Conservation (phyloP, 495 filamentous ascomycete species). For the Neurospora intermedia region DNA sequence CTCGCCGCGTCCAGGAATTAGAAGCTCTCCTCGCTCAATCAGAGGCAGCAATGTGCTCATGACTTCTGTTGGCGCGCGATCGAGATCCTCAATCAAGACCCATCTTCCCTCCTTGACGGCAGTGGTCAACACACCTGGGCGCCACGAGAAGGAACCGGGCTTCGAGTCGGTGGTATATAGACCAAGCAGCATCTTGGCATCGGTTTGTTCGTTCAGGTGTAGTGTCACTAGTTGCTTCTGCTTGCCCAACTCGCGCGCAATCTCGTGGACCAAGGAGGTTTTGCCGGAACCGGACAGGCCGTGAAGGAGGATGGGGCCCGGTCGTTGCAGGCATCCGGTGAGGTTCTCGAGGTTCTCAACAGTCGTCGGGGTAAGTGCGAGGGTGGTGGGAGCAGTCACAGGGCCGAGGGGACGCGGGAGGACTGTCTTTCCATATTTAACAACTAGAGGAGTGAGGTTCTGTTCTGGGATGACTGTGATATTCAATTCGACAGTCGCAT, state of each 20-base stretch:
- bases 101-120: slow-evolving; percentile 89
- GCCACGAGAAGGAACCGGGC: slow-evolving; percentile 84
- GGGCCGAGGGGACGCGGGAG: slow-evolving; percentile 53
- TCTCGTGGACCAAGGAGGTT: slow-evolving; percentile 72
- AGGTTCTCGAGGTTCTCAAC: slow-evolving; percentile 56
- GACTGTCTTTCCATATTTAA: slow-evolving; percentile 48
- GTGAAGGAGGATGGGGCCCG: slow-evolving; percentile 65
- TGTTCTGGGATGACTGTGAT: slow-evolving; percentile 13
- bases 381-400: slow-evolving; percentile 35
- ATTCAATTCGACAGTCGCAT: not conserved
- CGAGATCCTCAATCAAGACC: slow-evolving; percentile 93
- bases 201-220: slow-evolving; percentile 93
- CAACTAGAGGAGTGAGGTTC: slow-evolving; percentile 31
- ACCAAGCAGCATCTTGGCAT: slow-evolving; percentile 89
- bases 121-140: slow-evolving; percentile 85
- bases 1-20: slow-evolving; percentile 80
- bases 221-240: slow-evolving; percentile 73
- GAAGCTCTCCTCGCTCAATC: slow-evolving; percentile 76
- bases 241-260: slow-evolving; percentile 65
- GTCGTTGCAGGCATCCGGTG: slow-evolving; percentile 49
- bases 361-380: slow-evolving; percentile 67
- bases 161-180: slow-evolving; percentile 79
- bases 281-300: slow-evolving; percentile 86
- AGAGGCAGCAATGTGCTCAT: slow-evolving; percentile 84
- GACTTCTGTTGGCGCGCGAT: slow-evolving; percentile 91